These are phyloP conservation scores for Tricholoma sp. DNA, from an alignment of 768 basidiomycete species.

Conservation along the genomic window DNA sequence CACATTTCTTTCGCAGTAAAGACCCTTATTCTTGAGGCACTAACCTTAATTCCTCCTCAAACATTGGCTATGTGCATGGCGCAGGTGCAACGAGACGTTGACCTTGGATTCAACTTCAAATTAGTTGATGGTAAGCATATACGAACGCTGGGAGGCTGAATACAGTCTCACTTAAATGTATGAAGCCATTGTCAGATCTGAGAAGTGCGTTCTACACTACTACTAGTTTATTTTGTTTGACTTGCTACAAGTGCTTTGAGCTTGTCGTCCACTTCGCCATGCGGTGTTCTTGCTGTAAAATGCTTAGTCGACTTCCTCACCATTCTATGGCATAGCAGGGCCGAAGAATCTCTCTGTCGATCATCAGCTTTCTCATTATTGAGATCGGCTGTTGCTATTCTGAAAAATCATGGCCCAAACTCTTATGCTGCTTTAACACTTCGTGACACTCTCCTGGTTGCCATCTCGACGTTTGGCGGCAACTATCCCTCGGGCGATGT, in stretches of 20 bases:
- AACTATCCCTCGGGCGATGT: conserved; percentile 3
- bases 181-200: conserved; percentile 8
- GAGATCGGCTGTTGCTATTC: conserved; percentile 3
- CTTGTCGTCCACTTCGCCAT: background rate
- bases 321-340: conserved; percentile 27
- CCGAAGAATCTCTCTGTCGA: conserved; percentile 8
- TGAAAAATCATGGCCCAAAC: background rate
- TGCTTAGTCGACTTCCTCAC: conserved; percentile 26
- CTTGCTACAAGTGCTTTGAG: background rate
- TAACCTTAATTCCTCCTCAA: conserved; percentile 18
- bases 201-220: background rate
- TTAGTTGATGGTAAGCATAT: conserved; percentile 28
- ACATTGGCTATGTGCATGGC: conserved; percentile 15
- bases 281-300: conserved; percentile 17
- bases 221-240: background rate
- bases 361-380: conserved; percentile 9
- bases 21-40: conserved; percentile 26
- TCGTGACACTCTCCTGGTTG: conserved; percentile 30
- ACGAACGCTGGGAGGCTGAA: background rate
- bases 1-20: conserved; percentile 28
- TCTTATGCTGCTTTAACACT: conserved; percentile 15
- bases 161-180: background rate
- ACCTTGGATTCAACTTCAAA: conserved; percentile 20
- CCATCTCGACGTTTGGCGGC: conserved; percentile 24
- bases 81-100: conserved; percentile 16